Evolutionary conservation across 2,329 filamentous ascomycete species (phyloP), one percentile per base, ranked within the genome.

Genomic region (Pseudocercospora eumusae): DNA sequence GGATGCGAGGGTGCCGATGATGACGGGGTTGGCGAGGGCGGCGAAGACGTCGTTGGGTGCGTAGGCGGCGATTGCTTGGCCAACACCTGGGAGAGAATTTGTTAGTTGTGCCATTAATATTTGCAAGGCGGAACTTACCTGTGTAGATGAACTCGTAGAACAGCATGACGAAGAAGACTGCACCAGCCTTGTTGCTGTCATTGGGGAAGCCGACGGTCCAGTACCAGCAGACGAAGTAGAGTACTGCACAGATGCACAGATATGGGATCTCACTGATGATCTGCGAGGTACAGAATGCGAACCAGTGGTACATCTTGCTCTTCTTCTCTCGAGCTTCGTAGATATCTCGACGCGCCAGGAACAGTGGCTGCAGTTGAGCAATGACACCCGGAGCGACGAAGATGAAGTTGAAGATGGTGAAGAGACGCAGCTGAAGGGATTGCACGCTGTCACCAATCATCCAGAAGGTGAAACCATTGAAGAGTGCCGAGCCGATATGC

Each of bases 291-390:
- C 91, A 83, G 75, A 92, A 92, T 0, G 83, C 86, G 64, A 84
- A 81, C 89, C 89, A 92, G 0, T 87, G 89, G 77, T 92, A 93
- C 1, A 86, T 82, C 70, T 91, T 90, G 72, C 82, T 85, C 1
- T 87, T 83, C 33, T 84, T 80, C 71, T 87, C 84, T 56, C 84
- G 83, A 3, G 79, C 81, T 72, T 86, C 84, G 73, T 85, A 86
- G 8, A 87, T 77, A 10, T 83, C 79, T 27, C 84, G 81, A 67
- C 85, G 83, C 4, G 83, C 83, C 56, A 84, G 77, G 72, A 86
- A 87, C 47, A 83, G 77, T 2, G 84, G 84, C 73, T 86, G 84
- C 49, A 86, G 84, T 67, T 85, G 83, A 57, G 84, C 81, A 2
- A 83, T 81, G 42, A 85, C 75, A 23, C 80, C 81, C 0, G 75